Evolutionary conservation across 1,284 basidiomycete species (phyloP), one percentile per base, ranked within the genome.

Genomic region (Ustilago lituana): DNA sequence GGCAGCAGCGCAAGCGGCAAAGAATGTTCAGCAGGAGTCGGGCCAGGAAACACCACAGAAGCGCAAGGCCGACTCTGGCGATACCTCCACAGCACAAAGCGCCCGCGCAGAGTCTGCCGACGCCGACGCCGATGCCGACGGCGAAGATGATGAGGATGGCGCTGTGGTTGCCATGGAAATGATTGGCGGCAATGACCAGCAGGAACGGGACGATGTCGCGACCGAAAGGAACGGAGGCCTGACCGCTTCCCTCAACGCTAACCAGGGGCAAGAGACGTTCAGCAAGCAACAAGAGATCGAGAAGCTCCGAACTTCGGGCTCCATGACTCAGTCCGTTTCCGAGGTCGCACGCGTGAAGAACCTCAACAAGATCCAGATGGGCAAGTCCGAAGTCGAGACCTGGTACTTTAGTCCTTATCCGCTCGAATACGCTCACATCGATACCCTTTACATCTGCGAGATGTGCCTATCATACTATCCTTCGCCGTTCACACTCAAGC

Each of bases 361-460:
- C 83, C 86, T 99, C 73, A 96, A 98, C 84, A 89, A 91, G 68
- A 87, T 99, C 41, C 93, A 95, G 82, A 98, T 98, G 76, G 96
- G 96, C 65, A 90, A 89, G 82, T 90, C 95, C 84, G 93, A 97
- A 84, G 91, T 98, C 75, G 94, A 98, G 78, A 90, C 94, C 9
- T 99, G 96, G 96, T 99, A 98, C 85, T 98, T 98, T 86, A 94
- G 92, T 77, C 95, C 96, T 6, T 98, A 98, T 84, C 96, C 96
- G 5, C 89, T 93, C 84, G 96, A 98, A 85, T 98, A 92, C 84
- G 93, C 95, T 35, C 91, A 98, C 83, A 88, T 96, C 27, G 93
- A 94, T 23, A 86, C 94, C 64, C 87, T 98, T 43, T 98, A 94
- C 86, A 89, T 99, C 81, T 99, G 96, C 89, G 96, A 99, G 84